Evolutionary conservation across 257 asterid species (phyloP).

Genomic region (Solanum chaucha): DNA sequence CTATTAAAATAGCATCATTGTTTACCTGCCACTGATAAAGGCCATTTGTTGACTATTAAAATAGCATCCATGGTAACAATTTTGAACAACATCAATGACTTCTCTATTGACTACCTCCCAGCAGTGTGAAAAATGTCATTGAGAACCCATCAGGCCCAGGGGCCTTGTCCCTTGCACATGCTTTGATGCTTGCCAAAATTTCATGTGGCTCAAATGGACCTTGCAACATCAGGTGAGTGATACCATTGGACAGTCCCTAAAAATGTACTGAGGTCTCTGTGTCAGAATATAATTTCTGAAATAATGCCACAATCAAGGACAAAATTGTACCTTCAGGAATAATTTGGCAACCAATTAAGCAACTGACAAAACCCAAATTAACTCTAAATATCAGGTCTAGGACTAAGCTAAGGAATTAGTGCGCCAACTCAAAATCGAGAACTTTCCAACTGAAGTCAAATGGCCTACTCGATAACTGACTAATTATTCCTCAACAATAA

Average conservation of each 20-base stretch:
- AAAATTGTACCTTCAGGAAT: conserved; percentile 1
- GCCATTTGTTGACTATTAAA: background rate
- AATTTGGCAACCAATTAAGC: background rate
- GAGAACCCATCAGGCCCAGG: background rate
- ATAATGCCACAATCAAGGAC: background rate
- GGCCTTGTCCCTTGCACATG: background rate
- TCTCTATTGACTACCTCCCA: background rate
- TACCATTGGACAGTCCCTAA: background rate
- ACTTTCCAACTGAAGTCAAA: background rate
- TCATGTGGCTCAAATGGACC: background rate
- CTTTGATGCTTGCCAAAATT: background rate
- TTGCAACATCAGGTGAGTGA: background rate
- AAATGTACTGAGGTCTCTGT: background rate
- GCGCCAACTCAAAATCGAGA: background rate
- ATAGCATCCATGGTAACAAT: background rate
- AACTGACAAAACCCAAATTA: background rate
- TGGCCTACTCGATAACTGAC: background rate
- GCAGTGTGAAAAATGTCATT: background rate
- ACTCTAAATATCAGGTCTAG: background rate
- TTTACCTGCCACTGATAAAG: background rate
- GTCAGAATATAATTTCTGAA: background rate
- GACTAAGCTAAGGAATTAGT: background rate
- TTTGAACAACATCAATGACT: background rate
- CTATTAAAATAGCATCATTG: background rate
- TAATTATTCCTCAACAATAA: background rate